Base-by-base conservation (phyloP, 345 rosid genomes). In the Dipteronia sinensis region DNA sequence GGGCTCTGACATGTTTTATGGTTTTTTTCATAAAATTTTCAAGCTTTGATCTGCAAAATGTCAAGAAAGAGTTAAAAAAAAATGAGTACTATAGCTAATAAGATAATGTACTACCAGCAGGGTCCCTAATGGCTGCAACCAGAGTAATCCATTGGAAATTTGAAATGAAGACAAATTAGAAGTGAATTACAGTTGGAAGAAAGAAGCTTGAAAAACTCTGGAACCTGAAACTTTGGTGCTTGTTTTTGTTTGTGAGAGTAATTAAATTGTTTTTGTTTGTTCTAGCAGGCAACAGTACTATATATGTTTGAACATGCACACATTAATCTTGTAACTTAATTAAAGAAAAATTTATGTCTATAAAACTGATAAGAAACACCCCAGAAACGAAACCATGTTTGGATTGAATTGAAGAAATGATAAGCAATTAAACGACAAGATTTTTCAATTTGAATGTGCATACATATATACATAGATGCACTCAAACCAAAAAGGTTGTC, bases 101-200 rank as follows among this genome's bases (percentile, higher is more conserved):
- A 20, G 49, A 78, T 63, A 34, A 20, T 13, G 65, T 58, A 34
- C 38, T 34, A 58, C 0, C 29, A 46, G 42, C 27, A 23, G 20
- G 63, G 64, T 20, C 51, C 46, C 51, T 64, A 51, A n/a, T 47
- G 40, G 61, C 62, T 51, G 71, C 76, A 64, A 3, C n/a, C 46
- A 25, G 56, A 47, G 15, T 29, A 42, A 68, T 82, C 58, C 40
- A 62, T 42, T 47, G 53, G 61, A 67, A 59, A 47, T 17, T 17
- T 22, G 76, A 27, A 79, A 65, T 77, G 56, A 79, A 76, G 87
- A 87, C 83, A 83, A 77, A 77, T 77, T 77, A 75, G 81, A 85
- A 81, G 79, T 67, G 74, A 77, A 75, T 55, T 73, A 55, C 23
- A 62, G 68, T 40, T 5, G 38, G 38, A 34, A 34, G 38, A 5